phyloP scores from a whole-genome alignment of 2,329 filamentous ascomycete genomes.

The Pseudogymnoascus sp. region DNA sequence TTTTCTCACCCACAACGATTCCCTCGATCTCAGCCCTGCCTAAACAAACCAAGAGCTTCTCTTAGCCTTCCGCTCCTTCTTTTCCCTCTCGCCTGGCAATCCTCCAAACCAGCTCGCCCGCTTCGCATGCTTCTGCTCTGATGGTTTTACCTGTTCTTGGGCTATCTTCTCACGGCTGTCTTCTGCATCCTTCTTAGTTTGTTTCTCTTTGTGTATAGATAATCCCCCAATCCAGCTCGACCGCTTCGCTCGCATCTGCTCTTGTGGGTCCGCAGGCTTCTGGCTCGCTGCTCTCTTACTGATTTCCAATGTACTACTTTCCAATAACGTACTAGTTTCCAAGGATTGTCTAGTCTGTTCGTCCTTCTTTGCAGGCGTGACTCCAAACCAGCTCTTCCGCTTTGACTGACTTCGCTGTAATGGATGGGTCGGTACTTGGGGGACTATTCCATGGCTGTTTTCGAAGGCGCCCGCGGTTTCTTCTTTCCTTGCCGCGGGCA shows the following conservation, averaged over 20 bases:
- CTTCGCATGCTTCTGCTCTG: background rate
- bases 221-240: background rate
- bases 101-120: background rate
- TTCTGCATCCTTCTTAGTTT: background rate
- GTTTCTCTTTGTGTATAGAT: background rate
- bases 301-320: no score
- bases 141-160: background rate
- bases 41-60: background rate
- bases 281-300: background rate
- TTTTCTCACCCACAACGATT: no score
- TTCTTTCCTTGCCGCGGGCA: background rate
- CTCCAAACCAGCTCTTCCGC: background rate
- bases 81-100: background rate
- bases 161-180: background rate
- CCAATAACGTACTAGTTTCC: no score
- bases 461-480: background rate
- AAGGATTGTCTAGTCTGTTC: background rate
- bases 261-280: no score
- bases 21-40: background rate
- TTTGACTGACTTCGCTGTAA: background rate
- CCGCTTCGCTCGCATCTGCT: background rate
- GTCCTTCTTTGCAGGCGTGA: background rate
- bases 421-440: background rate
- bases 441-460: no score
- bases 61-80: background rate